These are phyloP conservation scores for Sarcodon aspratus DNA, from an alignment of 768 basidiomycete genomes.

Conservation along the genomic window DNA sequence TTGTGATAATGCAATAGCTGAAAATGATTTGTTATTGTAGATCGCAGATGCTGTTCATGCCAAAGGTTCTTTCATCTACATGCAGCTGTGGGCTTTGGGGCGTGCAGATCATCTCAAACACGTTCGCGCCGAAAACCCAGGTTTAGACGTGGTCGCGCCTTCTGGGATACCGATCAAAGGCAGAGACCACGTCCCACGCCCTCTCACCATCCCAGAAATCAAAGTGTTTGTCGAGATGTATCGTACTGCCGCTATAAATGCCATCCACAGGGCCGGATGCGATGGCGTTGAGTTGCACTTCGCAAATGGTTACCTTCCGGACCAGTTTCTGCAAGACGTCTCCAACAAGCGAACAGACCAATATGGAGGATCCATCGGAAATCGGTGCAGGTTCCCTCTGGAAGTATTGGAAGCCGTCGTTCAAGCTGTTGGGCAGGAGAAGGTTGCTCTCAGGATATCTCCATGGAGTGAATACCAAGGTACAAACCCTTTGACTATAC, in stretches of 20 bases:
- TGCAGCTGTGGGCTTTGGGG: conserved; percentile 50
- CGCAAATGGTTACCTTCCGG: conserved; percentile 19
- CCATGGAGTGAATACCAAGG: conserved; percentile 24
- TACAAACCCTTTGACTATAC: not conserved
- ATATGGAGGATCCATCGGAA: conserved; percentile 39
- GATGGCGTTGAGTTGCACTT: conserved; percentile 18
- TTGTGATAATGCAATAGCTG: not conserved
- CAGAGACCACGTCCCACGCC: conserved; percentile 8
- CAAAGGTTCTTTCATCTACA: conserved; percentile 36
- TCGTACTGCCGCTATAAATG: conserved; percentile 10
- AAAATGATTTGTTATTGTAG: conserved; percentile 15
- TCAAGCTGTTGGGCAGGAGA: conserved; percentile 26
- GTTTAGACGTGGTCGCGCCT: not conserved
- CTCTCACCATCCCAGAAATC: conserved; percentile 17
- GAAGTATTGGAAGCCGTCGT: conserved; percentile 29
- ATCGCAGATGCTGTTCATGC: conserved; percentile 48
- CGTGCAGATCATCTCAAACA: conserved; percentile 23
- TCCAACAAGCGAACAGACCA: conserved; percentile 32
- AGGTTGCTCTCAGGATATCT: conserved; percentile 25
- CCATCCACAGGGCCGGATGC: conserved; percentile 18
- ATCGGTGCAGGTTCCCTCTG: conserved; percentile 32
- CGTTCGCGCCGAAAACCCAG: conserved; percentile 24
- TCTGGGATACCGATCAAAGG: conserved; percentile 15
- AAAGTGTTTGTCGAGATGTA: conserved; percentile 23
- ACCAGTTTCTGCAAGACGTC: conserved; percentile 29